phyloP scores from a whole-genome alignment of 2,329 filamentous ascomycete species.

The Teratosphaeria pseudoeucalypti region DNA sequence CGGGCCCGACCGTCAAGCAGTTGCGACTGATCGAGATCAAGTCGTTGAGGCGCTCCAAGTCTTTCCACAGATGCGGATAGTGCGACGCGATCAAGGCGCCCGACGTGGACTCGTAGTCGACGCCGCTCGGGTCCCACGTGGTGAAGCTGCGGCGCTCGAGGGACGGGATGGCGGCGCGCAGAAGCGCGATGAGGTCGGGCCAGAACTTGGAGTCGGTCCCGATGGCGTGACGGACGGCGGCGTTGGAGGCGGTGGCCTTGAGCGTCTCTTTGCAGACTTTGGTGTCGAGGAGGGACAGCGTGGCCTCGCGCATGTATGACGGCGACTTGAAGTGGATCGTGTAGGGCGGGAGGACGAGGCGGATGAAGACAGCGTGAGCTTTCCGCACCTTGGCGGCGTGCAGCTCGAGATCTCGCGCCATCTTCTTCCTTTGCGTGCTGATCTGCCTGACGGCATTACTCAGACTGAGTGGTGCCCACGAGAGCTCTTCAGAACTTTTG shows the following conservation, averaged over 20 bases:
- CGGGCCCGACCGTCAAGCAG: conserved; percentile 49
- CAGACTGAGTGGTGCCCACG: neutral
- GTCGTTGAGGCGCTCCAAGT: conserved; percentile 53
- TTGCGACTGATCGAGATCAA: conserved; percentile 53
- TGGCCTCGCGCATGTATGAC: conserved; percentile 49
- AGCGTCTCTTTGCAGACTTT: conserved; percentile 49
- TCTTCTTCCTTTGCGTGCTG: neutral
- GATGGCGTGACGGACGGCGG: conserved; percentile 43
- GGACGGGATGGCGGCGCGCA: conserved; percentile 50
- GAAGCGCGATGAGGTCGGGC: conserved; percentile 47
- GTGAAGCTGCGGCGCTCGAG: conserved; percentile 53
- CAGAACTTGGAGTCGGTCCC: conserved; percentile 48
- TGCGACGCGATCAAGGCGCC: conserved; percentile 52
- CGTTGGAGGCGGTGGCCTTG: conserved; percentile 46
- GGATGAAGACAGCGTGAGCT: conserved; percentile 34
- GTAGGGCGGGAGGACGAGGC: conserved; percentile 38
- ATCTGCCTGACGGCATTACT: neutral
- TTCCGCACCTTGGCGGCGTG: conserved; percentile 3
- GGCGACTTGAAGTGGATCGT: conserved; percentile 50
- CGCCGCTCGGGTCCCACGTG: conserved; percentile 45
- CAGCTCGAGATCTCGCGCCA: neutral
- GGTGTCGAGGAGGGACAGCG: conserved; percentile 46
- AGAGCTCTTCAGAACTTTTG: neutral
- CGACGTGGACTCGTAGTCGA: conserved; percentile 48
- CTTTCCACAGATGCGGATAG: conserved; percentile 48